Conservation (phyloP, 2,329 filamentous ascomycete species). For the Pseudopithomyces chartarum region DNA sequence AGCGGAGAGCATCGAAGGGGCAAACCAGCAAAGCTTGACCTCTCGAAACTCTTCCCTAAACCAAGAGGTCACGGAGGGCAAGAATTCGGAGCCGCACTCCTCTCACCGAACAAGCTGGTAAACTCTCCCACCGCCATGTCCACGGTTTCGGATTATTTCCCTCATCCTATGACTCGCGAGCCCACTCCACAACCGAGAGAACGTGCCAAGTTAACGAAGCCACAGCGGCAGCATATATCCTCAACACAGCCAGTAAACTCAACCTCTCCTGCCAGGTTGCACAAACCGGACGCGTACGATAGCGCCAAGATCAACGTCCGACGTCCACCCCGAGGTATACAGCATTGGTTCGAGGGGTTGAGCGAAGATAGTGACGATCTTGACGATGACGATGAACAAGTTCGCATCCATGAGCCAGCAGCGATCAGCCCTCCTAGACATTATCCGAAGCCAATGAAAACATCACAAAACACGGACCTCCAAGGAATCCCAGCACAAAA, state of each 20-base stretch:
- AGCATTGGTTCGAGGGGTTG: constrained; percentile 58
- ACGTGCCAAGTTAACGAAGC: constrained; percentile 32
- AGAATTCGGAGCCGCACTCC: constrained; percentile 24
- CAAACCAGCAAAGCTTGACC: constrained; percentile 46
- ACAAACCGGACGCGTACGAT: constrained; percentile 48
- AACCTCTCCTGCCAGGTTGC: constrained; percentile 30
- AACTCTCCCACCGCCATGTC: constrained; percentile 49
- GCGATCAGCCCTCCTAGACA: constrained; percentile 14
- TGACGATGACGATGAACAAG: constrained; percentile 23
- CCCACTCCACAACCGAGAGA: constrained; percentile 30
- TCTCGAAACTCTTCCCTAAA: constrained; percentile 50
- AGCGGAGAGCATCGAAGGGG: constrained; percentile 35
- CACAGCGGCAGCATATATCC: constrained; percentile 22
- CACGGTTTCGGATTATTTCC: constrained; percentile 43
- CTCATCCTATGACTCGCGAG: constrained; percentile 38
- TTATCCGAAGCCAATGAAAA: constrained; percentile 21
- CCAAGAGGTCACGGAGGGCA: constrained; percentile 30
- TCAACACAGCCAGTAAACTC: constrained; percentile 14
- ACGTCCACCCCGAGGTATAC: constrained; percentile 53
- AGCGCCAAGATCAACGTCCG: constrained; percentile 54
- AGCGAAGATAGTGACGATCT: constrained; percentile 46
- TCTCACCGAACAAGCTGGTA: constrained; percentile 48
- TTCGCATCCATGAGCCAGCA: constrained; percentile 19
- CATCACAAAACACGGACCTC: constrained; percentile 24
- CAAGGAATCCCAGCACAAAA: constrained; percentile 6